phyloP scores from a whole-genome alignment of 805 yeast species.

The Metschnikowia orientalis region DNA sequence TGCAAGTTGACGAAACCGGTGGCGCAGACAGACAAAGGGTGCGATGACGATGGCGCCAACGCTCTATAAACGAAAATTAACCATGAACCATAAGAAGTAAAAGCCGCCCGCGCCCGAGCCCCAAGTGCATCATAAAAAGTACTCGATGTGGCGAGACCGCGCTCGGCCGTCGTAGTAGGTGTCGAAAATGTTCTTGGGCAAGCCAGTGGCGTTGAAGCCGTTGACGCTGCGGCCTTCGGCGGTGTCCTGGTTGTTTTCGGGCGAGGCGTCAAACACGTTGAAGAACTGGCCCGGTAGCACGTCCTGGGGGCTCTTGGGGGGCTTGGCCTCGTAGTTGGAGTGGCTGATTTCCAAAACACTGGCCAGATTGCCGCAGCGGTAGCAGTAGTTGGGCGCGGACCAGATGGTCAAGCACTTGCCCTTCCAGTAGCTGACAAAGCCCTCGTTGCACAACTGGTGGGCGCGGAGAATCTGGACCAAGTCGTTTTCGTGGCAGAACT shows the following conservation, averaged over 20 bases:
- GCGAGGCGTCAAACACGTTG: conserved; percentile 96
- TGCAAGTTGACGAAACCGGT: no score
- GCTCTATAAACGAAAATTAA: no score
- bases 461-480: conserved; percentile 86
- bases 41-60: no score
- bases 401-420: conserved; percentile 94
- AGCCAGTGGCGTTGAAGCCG: conserved; percentile 20
- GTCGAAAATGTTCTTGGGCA: conserved; percentile 21
- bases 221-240: conserved; percentile 38
- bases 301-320: conserved; percentile 19
- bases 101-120: no score
- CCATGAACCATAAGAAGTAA: no score
- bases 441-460: conserved; percentile 95
- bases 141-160: conserved; percentile 43
- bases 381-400: conserved; percentile 98
- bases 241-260: conserved; percentile 73
- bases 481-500: conserved; percentile 72
- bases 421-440: conserved; percentile 85
- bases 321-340: conserved; percentile 37
- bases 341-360: conserved; percentile 83
- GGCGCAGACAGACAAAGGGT: no score
- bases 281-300: conserved; percentile 58
- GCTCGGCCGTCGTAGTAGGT: conserved; percentile 28
- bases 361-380: conserved; percentile 94
- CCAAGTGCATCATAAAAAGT: conserved; percentile 49